Evolutionary conservation across 1,284 basidiomycete species (phyloP).

Genomic region (Microbotryomycetes sp.): DNA sequence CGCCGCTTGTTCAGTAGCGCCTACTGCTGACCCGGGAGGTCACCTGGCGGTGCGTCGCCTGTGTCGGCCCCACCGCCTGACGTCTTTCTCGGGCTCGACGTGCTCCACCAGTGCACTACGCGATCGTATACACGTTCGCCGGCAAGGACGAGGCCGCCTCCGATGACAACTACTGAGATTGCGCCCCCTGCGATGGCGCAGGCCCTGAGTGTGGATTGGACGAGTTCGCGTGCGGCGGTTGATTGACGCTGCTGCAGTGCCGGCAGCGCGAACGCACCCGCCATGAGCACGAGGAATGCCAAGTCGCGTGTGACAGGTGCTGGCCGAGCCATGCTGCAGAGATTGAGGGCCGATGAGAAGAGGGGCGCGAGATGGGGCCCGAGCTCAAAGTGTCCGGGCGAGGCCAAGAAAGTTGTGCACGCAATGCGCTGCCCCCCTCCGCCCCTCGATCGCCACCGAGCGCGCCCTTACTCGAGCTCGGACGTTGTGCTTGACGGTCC

Average conservation of each 20-base stretch:
- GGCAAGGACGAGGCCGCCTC: background rate
- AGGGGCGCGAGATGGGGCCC: background rate
- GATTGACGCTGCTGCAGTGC: background rate
- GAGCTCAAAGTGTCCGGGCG: background rate
- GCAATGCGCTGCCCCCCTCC: background rate
- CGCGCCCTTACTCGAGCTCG: background rate
- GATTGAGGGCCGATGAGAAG: background rate
- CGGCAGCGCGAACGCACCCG: background rate
- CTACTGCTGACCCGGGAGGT: too few relatives aligned
- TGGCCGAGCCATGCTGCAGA: background rate
- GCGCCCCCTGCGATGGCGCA: background rate
- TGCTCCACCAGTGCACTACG: background rate
- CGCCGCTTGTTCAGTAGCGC: too few relatives aligned
- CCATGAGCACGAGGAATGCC: conserved; percentile 1
- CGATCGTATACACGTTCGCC: conserved; percentile 1
- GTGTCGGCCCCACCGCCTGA: too few relatives aligned
- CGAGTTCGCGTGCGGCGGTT: conserved; percentile 2
- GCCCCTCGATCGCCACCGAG: background rate
- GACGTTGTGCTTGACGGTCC: too few relatives aligned
- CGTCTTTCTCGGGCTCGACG: background rate
- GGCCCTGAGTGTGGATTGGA: background rate
- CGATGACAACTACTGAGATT: conserved; percentile 6
- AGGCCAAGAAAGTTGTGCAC: background rate
- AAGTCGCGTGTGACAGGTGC: background rate
- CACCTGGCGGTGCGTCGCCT: too few relatives aligned